Evolutionary conservation across 441 rosid genomes (phyloP), one percentile per base, ranked within the genome.

Genomic region (Cnidoscolus chayamansa): DNA sequence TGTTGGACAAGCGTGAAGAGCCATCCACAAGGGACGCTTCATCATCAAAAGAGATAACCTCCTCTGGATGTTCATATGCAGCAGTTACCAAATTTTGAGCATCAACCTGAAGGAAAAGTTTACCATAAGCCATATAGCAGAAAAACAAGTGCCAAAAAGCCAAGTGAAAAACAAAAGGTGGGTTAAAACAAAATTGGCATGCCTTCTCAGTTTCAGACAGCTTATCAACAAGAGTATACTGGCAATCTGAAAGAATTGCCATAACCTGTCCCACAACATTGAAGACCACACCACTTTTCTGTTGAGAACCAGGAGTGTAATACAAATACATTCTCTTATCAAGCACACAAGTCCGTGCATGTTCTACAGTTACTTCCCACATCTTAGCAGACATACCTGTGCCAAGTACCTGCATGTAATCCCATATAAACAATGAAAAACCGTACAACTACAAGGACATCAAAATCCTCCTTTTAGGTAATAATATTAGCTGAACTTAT

Each of bases 381-480:
- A 91, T 95, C 86, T 93, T 95, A 54, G 97, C 85, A 70, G 99
- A 93, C 99, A 95, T 95, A 25, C 99, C 99, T 0, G 97, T 86
- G 68, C 99, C 99, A 51, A 95, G 95, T 79, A 93, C 86, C 99
- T 95, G 82, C 80, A 83, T 15, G 74, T n/a, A 58, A 61, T 25
- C 69, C 72, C 72, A 67, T 30, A 68, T 35, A 55, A 65, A 71
- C 37, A 57, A 32, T 59, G 67, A 50, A 9, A 74, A 1, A 37
- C 25, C 25, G 25, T 25, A 25, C 25, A 19, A 47, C 72, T 35
- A 43, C 30, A 32, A 47, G 62, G 53, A n/a, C 16, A 55, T n/a
- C 32, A 60, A 63, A 76, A 71, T 40, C 76, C 50, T 48, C 43
- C 49, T 45, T 19, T 56, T 20, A 67, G 65, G 72, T 71, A 68